These are phyloP conservation scores for Hondaea fermentalgiana DNA, from an alignment of 108 stramenopile species.

Conservation along the genomic window DNA sequence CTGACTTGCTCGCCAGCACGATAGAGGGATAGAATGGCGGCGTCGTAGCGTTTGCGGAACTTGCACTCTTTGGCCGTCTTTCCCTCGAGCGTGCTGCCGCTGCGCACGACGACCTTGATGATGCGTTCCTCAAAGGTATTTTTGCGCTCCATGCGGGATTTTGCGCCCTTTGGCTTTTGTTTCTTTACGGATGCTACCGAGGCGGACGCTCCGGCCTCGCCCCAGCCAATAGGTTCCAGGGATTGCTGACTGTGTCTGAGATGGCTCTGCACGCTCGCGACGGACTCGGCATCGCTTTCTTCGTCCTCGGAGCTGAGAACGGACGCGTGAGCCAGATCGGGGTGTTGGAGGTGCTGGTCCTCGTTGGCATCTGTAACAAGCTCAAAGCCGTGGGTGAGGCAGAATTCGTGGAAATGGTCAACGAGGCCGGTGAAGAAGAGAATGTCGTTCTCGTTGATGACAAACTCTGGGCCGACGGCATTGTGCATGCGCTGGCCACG, in stretches of 20 bases:
- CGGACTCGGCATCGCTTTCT: neutral
- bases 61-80: neutral
- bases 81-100: neutral
- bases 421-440: slow-evolving; percentile 74
- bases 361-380: slow-evolving; percentile 63
- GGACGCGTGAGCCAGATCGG: too few relatives aligned
- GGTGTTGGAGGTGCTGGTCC: neutral
- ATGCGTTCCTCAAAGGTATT: slow-evolving; percentile 8
- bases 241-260: neutral
- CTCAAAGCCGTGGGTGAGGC: slow-evolving; percentile 70
- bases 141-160: neutral
- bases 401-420: slow-evolving; percentile 65
- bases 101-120: slow-evolving; percentile 13
- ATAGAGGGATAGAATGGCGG: neutral
- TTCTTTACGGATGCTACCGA: neutral
- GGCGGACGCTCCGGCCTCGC: too few relatives aligned
- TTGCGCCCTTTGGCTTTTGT: neutral
- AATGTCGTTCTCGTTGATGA: slow-evolving; percentile 67
- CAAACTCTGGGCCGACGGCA: slow-evolving; percentile 74
- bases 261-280: neutral
- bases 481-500: slow-evolving; percentile 65
- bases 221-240: neutral
- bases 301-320: neutral
- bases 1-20: neutral
- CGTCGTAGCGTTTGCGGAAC: neutral